Percentiles rank a stretch among this genome's conserved stretches.
These are phyloP conservation scores for Trametes sanguinea DNA, from an alignment of 768 basidiomycete genomes.

Conservation along the genomic window DNA sequence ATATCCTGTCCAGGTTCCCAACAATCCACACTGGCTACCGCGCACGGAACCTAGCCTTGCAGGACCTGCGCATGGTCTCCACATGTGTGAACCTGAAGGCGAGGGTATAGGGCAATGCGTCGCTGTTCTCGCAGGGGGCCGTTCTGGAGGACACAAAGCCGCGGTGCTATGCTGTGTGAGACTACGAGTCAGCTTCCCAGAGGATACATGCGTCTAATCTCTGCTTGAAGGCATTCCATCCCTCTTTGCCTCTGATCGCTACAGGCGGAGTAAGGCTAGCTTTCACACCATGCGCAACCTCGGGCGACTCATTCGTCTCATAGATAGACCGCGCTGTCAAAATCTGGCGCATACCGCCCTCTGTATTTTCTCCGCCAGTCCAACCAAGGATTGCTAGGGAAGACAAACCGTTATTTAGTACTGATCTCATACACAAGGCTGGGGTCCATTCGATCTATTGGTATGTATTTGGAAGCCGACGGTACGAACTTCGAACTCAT, in stretches of 20 bases:
- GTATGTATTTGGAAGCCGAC: constrained; percentile 36
- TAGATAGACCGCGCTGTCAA: constrained; percentile 76
- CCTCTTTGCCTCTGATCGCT: constrained; percentile 61
- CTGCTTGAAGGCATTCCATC: constrained; percentile 63
- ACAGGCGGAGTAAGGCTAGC: constrained; percentile 68
- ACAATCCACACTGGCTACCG: constrained; percentile 66
- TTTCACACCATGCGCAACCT: constrained; percentile 3
- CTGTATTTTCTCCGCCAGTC: constrained; percentile 33
- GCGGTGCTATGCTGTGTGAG: constrained; percentile 68
- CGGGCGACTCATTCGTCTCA: background rate
- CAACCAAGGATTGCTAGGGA: constrained; percentile 43
- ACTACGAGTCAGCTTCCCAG: background rate
- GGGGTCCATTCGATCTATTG: constrained; percentile 65
- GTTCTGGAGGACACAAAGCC: constrained; percentile 72
- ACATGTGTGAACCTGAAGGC: constrained; percentile 61
- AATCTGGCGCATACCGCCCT: constrained; percentile 64
- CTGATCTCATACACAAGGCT: constrained; percentile 62
- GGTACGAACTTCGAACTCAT: background rate
- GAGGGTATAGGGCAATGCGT: constrained; percentile 60
- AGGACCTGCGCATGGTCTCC: constrained; percentile 71
- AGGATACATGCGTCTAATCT: background rate
- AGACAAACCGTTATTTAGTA: constrained; percentile 79
- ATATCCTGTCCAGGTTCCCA: constrained; percentile 34
- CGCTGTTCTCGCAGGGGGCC: constrained; percentile 64
- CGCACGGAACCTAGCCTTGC: constrained; percentile 50